Base-by-base conservation (phyloP, 2,329 filamentous ascomycete genomes). In the Colletotrichum sp. region DNA sequence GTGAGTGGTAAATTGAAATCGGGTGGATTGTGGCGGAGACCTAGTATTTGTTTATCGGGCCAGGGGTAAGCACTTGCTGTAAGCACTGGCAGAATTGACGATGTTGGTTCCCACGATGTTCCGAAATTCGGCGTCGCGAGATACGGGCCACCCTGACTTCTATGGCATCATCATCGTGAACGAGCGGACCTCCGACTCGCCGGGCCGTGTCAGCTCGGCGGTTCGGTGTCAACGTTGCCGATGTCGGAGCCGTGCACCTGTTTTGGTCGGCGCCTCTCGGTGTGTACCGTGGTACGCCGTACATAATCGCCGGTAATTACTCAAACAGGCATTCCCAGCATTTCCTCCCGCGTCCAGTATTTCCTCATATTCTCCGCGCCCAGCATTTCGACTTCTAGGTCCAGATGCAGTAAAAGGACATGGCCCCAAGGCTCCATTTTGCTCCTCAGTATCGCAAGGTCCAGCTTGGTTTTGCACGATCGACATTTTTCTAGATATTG, bases 331-430 rank as follows among this genome's bases (percentile, higher is more conserved):
- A 97, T 88, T 69, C 85, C 84, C 82, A 84, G 87, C 84, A 98
- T 93, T 88, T 98, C 95, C 60, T 94, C 91, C 75, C 91, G 79
- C 0, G 88, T 94, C 94, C 95, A 98, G 83, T 94, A 96, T 83
- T 88, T 92, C 79, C 94, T 89, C 96, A 98, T 98, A 82, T 96
- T 97, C 83, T 96, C 94, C 52, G 95, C 95, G 4, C 93, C 91
- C 48, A 98, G 83, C 78, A 94, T 90, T 82, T 88, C 87, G 7
- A 98, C 95, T 88, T 98, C 96, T 79, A 96, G 93, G 80, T 97
- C 94, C 77, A 98, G 85, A 88, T 98, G 96, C 80, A 87, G 87
- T 93, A 95, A 96, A 61, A 98, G 83, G 76, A 97, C 94, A 8
- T 88, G 87, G 12, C 94, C 94, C 91, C 96, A 98, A 5, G 83